phyloP scores from a whole-genome alignment of 352 stramenopile species.

The Phytophthora pistaciae region DNA sequence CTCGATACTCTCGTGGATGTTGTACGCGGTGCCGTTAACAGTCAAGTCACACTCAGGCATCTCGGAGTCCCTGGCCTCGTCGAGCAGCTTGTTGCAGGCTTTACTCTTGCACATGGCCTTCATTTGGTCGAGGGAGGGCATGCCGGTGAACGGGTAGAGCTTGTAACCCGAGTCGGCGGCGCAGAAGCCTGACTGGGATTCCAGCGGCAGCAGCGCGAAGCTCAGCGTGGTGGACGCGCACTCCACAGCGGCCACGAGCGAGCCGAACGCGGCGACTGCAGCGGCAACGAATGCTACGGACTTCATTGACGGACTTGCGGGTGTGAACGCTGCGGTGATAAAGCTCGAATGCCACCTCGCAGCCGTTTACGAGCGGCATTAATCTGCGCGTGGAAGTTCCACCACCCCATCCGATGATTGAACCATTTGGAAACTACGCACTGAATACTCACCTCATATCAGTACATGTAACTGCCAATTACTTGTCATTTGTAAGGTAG shows the following conservation, averaged over 20 bases:
- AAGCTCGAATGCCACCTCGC: conserved; percentile 20
- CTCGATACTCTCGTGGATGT: conserved; percentile 44
- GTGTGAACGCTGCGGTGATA: not conserved
- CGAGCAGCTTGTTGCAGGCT: conserved; percentile 38
- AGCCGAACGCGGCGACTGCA: conserved; percentile 27
- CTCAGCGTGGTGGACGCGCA: conserved; percentile 40
- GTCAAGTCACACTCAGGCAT: conserved; percentile 44
- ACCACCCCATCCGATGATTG: conserved; percentile 27
- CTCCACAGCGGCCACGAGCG: conserved; percentile 30
- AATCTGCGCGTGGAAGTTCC: conserved; percentile 19
- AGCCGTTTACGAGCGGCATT: conserved; percentile 10
- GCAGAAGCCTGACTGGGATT: conserved; percentile 35
- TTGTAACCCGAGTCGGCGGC: conserved; percentile 40
- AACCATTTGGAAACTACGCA: conserved; percentile 24
- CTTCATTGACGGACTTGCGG: conserved; percentile 31
- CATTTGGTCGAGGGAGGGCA: conserved; percentile 38
- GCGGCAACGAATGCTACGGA: conserved; percentile 22
- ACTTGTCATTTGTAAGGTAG: conserved; percentile 4
- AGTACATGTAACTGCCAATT: conserved; percentile 6
- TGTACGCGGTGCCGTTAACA: conserved; percentile 39
- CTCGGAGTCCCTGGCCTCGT: conserved; percentile 29
- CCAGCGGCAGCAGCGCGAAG: conserved; percentile 42
- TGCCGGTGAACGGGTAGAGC: conserved; percentile 43
- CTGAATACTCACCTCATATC: conserved; percentile 18
- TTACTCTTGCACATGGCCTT: conserved; percentile 39